These are phyloP conservation scores for Paramyrothecium roridum DNA, from an alignment of 2,329 filamentous ascomycete species.

Conservation along the genomic window DNA sequence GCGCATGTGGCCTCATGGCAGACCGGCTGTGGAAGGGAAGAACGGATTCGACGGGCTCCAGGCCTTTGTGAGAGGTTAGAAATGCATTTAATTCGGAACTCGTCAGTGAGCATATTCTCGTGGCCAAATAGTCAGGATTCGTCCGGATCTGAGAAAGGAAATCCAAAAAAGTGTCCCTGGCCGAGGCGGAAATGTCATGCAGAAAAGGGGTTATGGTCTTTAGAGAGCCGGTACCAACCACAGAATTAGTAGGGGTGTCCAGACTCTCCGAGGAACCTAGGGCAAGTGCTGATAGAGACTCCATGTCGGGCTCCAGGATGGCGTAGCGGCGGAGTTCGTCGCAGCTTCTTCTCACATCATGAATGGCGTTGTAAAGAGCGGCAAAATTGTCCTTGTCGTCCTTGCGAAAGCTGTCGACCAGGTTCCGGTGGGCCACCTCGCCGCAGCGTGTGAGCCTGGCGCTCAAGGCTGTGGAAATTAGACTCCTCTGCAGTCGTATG, in stretches of 20 bases:
- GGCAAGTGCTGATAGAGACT: constrained; percentile 45
- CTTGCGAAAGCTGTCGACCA: constrained; percentile 74
- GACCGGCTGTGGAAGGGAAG: constrained; percentile 63
- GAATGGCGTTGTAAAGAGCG: constrained; percentile 70
- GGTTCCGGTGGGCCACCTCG: constrained; percentile 69
- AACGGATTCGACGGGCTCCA: constrained; percentile 81
- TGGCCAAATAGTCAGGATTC: constrained; percentile 84
- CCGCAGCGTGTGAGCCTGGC: constrained; percentile 72
- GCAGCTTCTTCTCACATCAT: constrained; percentile 76
- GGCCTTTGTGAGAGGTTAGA: constrained; percentile 71
- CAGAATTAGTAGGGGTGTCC: constrained; percentile 42
- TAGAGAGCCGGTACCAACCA: constrained; percentile 31
- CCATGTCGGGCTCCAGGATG: constrained; percentile 69
- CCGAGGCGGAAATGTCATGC: constrained; percentile 71
- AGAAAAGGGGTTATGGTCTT: constrained; percentile 54
- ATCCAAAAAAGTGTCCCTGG: constrained; percentile 71
- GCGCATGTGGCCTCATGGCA: constrained; percentile 41
- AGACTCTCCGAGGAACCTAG: constrained; percentile 45
- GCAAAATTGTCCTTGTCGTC: constrained; percentile 79
- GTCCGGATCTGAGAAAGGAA: constrained; percentile 81
- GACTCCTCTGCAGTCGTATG: constrained; percentile 68
- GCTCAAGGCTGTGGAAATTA: constrained; percentile 72
- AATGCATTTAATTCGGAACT: constrained; percentile 74
- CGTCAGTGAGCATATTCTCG: constrained; percentile 72
- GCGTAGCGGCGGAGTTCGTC: constrained; percentile 70